A percentile compares a stretch with the other conserved stretches of the same genome.
These are phyloP conservation scores for Cymodocea nodosa DNA, from an alignment of 116 monocot species.

Conservation along the genomic window DNA sequence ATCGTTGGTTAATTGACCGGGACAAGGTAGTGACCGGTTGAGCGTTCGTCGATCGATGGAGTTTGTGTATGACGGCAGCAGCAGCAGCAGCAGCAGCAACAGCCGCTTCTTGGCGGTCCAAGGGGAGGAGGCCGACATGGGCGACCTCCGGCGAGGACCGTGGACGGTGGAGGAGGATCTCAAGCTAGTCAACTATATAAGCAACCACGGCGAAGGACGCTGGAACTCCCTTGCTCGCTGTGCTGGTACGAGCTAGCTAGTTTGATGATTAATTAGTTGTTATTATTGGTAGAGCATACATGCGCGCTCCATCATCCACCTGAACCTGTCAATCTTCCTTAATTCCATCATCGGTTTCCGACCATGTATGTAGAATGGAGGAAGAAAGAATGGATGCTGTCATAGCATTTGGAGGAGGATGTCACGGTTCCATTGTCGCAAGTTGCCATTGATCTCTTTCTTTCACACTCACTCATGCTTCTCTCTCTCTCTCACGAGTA, in stretches of 20 bases:
- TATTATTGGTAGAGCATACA: too few species aligned
- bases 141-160: conserved; percentile 61
- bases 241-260: conserved; percentile 31
- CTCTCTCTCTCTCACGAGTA: too few species aligned
- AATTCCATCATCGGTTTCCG: too few species aligned
- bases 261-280: neutral
- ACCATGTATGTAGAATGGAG: too few species aligned
- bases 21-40: neutral
- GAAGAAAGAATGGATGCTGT: too few species aligned
- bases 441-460: too few species aligned
- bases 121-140: conserved; percentile 1
- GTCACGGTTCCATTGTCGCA: too few species aligned
- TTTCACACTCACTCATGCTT: too few species aligned
- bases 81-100: neutral
- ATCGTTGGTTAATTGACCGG: neutral
- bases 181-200: conserved; percentile 69
- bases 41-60: neutral
- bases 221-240: conserved; percentile 69
- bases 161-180: conserved; percentile 82
- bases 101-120: neutral
- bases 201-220: conserved; percentile 63
- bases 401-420: too few species aligned
- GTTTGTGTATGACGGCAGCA: neutral
- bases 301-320: too few species aligned
- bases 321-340: too few species aligned